A percentile compares a stretch with the other conserved stretches of the same genome.
These are phyloP conservation scores for Penicillium arizonense DNA, from an alignment of 495 filamentous ascomycete genomes.

Conservation along the genomic window DNA sequence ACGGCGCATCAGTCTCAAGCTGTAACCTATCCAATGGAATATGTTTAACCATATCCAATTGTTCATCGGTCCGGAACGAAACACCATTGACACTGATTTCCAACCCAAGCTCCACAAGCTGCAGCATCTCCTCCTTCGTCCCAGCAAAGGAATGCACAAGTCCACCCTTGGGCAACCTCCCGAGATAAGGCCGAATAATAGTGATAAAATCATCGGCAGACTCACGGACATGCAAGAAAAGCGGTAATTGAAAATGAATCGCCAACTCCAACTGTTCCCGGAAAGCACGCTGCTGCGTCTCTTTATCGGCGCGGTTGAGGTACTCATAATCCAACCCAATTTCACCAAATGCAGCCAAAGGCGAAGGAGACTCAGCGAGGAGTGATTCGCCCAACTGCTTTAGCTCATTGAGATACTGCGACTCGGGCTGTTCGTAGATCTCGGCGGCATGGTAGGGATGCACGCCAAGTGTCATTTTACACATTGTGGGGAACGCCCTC, in stretches of 20 bases:
- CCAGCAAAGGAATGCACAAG: constrained; percentile 34
- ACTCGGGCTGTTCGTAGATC: constrained; percentile 16
- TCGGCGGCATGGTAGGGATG: constrained; percentile 29
- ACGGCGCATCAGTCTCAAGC: constrained; percentile 35
- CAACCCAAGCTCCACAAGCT: constrained; percentile 24
- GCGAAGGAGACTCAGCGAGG: constrained; percentile 9
- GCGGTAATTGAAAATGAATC: constrained; percentile 19
- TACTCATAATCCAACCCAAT: constrained; percentile 34
- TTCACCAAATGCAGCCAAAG: constrained; percentile 29
- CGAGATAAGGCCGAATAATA: constrained; percentile 23
- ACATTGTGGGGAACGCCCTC: constrained; percentile 19
- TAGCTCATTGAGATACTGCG: constrained; percentile 11
- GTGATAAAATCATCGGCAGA: constrained; percentile 26
- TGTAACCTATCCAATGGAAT: constrained; percentile 28
- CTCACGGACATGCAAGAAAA: constrained; percentile 32
- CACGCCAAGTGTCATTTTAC: constrained; percentile 31
- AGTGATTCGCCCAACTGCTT: constrained; percentile 12
- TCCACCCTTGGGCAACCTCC: constrained; percentile 18
- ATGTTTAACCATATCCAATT: constrained; percentile 26
- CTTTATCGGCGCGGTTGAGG: constrained; percentile 26
- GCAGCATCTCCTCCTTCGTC: constrained; percentile 25
- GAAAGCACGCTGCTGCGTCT: constrained; percentile 28
- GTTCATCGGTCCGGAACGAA: constrained; percentile 26
- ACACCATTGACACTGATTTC: constrained; percentile 33
- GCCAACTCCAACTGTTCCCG: constrained; percentile 26